Conservation (phyloP, 2,329 filamentous ascomycete genomes). For the Apiospora malaysiana region DNA sequence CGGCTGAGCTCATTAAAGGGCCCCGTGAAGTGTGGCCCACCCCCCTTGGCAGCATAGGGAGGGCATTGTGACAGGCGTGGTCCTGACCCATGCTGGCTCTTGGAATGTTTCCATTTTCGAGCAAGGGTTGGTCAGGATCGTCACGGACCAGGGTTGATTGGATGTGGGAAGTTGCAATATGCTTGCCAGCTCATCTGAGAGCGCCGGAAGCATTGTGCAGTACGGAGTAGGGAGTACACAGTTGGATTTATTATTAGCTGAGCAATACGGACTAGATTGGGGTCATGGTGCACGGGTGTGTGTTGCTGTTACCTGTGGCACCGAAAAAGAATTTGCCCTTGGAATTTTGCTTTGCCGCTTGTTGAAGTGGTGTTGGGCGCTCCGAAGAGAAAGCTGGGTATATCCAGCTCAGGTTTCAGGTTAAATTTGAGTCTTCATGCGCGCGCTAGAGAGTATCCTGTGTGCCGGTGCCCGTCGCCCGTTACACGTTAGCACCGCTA, state of each 20-base stretch:
- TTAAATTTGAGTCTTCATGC: constrained; percentile 18
- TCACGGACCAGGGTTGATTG: constrained; percentile 14
- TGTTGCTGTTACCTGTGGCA: neutral
- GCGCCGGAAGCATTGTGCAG: neutral
- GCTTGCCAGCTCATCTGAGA: constrained; percentile 18
- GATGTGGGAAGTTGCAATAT: neutral
- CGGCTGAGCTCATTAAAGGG: constrained; percentile 2
- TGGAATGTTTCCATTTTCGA: constrained; percentile 15
- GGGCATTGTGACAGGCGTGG: constrained; percentile 14
- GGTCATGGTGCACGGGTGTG: constrained; percentile 10
- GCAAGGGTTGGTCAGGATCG: neutral
- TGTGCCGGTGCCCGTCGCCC: neutral
- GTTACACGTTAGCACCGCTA: neutral
- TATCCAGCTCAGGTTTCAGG: constrained; percentile 12
- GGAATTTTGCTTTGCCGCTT: neutral
- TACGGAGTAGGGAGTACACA: too few species aligned
- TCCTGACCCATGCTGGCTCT: constrained; percentile 10
- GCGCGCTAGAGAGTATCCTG: constrained; percentile 5
- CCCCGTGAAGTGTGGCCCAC: constrained; percentile 10
- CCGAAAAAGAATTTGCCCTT: neutral
- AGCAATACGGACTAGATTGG: neutral
- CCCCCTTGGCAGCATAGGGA: constrained; percentile 11
- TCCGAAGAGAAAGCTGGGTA: neutral
- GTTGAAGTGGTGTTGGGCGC: constrained; percentile 5
- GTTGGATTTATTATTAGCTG: neutral